phyloP scores from a whole-genome alignment of 1,284 basidiomycete genomes.

The Ustilago trichophora region DNA sequence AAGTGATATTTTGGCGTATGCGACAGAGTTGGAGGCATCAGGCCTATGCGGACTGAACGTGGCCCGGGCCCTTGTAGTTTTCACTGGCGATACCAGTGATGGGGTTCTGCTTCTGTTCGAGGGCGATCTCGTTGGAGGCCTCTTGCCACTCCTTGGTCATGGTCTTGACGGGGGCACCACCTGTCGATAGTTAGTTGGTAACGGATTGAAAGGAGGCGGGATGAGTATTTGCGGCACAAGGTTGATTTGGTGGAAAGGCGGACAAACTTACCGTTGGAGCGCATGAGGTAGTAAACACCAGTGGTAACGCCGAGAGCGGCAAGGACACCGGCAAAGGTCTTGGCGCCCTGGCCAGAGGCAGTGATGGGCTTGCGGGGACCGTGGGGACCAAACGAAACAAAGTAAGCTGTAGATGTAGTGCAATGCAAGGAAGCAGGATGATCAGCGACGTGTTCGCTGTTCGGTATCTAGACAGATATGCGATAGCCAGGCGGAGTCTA shows the following conservation, averaged over 20 bases:
- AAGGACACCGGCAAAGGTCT: slow-evolving; percentile 75
- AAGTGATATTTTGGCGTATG: slow-evolving; percentile 27
- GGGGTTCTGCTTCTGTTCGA: slow-evolving; percentile 86
- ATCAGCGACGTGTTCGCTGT: not conserved
- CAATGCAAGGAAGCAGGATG: not conserved
- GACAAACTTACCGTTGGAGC: slow-evolving; percentile 72
- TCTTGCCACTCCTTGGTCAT: slow-evolving; percentile 94
- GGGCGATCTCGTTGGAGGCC: slow-evolving; percentile 82
- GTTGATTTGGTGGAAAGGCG: not conserved
- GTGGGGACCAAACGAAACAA: slow-evolving; percentile 95
- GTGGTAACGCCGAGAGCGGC: slow-evolving; percentile 74
- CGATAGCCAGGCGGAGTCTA: too few species aligned
- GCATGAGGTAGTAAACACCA: slow-evolving; percentile 72
- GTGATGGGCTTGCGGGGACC: slow-evolving; percentile 85
- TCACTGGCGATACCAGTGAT: slow-evolving; percentile 73
- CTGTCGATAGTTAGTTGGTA: not conserved
- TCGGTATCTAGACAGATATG: too few species aligned
- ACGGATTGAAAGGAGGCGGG: not conserved
- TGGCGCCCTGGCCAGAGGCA: slow-evolving; percentile 78
- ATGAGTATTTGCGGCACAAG: not conserved
- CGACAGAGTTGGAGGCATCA: not conserved
- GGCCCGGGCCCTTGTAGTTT: slow-evolving; percentile 58
- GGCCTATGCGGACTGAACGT: slow-evolving; percentile 51
- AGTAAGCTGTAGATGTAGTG: slow-evolving; percentile 78
- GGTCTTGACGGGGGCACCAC: slow-evolving; percentile 77